Percentiles rank a stretch among this genome's conserved stretches.
These are phyloP conservation scores for Astrothelium subdiscretum DNA, from an alignment of 495 filamentous ascomycete genomes.

Conservation along the genomic window DNA sequence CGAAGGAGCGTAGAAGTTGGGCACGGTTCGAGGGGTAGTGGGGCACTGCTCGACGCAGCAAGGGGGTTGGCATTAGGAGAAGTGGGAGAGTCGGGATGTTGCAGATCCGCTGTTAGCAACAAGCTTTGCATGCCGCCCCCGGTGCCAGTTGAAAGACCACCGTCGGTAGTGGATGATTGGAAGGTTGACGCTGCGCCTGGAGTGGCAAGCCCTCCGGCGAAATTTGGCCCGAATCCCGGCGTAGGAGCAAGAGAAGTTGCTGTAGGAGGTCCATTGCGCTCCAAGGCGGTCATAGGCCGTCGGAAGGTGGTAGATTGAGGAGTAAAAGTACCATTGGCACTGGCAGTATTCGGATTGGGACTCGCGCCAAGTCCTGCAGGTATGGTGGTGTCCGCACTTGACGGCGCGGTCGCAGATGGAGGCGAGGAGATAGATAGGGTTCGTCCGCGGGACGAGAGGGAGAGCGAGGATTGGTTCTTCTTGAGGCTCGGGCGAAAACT, in stretches of 20 bases:
- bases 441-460: slow-evolving; percentile 41
- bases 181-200: background rate
- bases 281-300: background rate
- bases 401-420: background rate
- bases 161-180: slow-evolving; percentile 36
- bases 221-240: background rate
- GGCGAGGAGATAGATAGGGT: background rate
- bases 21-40: slow-evolving; percentile 69
- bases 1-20: slow-evolving; percentile 74
- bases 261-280: background rate
- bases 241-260: too few species aligned
- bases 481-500: background rate
- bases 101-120: slow-evolving; percentile 73
- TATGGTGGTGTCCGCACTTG: background rate
- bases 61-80: slow-evolving; percentile 21
- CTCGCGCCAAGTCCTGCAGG: background rate
- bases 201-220: background rate
- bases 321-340: background rate
- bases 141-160: slow-evolving; percentile 42
- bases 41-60: background rate
- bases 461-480: slow-evolving; percentile 55
- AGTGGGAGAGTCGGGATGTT: slow-evolving; percentile 42
- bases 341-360: background rate
- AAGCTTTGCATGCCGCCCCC: slow-evolving; percentile 24
- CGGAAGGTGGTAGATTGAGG: background rate